Evolutionary conservation across 2,329 filamentous ascomycete species (phyloP), one percentile per base, ranked within the genome.

Genomic region (Trichophyton benhamiae): DNA sequence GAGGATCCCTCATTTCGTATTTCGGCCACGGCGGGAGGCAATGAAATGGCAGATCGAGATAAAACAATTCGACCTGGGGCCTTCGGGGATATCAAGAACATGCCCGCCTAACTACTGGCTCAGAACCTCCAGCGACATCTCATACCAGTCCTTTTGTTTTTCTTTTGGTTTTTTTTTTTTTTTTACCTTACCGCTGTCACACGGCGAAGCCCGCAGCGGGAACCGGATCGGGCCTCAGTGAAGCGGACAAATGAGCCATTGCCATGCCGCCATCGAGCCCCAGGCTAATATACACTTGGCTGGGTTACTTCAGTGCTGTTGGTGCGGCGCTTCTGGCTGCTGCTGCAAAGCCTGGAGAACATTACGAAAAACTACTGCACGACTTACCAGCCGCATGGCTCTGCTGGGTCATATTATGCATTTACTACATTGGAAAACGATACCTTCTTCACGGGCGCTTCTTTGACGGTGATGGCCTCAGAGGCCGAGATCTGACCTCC

Each of bases 171-270:
- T 36, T 38, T 38, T 38, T 38, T 0, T 38, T 38, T 38, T 38
- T 33, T 38, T n/a, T 36, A 44, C n/a, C 52, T 27, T 55, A 36
- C 25, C 30, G 52, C 52, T 55, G 52, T 55, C 52, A 55, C 52
- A 38, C 52, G n/a, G 52, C 27, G 52, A 55, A 55, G n/a, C 52
- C 46, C 20, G 52, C 25, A 55, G 30, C 52, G 27, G 25, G 52
- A 33, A 36, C 13, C 52, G 52, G 52, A 55, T 55, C 52, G 52
- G 52, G 52, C 52, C 52, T 55, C 52, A 55, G 52, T 52, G 20
- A 52, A 52, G 46, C 20, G 22, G 46, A 55, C 52, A n/a, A 36
- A 55, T 55, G 52, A 55, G 52, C 25, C 27, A 55, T 36, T 33
- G 52, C 52, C 52, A 55, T 55, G 52, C 52, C 13, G 27, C 52